A percentile compares a stretch with the other conserved stretches of the same genome.
phyloP scores from a whole-genome alignment of 148 eudicot genomes.

The Vaccinium darrowii region DNA sequence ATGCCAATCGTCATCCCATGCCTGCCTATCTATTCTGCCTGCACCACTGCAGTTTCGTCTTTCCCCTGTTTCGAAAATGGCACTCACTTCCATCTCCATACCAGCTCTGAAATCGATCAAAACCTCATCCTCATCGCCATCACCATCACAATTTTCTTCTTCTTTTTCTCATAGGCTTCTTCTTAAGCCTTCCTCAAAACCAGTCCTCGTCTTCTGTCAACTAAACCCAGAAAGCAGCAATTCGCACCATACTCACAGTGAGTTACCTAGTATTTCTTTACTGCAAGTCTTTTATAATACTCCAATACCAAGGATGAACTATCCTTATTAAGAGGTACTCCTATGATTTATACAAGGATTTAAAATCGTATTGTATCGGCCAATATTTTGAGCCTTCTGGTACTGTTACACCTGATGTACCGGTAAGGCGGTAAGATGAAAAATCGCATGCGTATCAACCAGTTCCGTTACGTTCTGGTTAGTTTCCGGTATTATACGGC shows the following conservation, averaged over 20 bases:
- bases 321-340: background rate
- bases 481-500: too few relatives aligned
- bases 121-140: background rate
- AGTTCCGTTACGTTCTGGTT: too few relatives aligned
- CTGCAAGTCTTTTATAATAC: background rate
- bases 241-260: conserved; percentile 29
- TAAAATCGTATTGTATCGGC: too few relatives aligned
- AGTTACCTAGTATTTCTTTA: background rate
- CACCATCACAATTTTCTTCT: conserved; percentile 14
- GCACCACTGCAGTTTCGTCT: background rate
- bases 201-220: conserved; percentile 32
- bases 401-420: too few relatives aligned
- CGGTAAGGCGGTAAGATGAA: too few relatives aligned
- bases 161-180: conserved; percentile 23
- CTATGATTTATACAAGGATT: too few relatives aligned
- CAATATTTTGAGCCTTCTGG: too few relatives aligned
- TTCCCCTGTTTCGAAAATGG: conserved; percentile 32
- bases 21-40: background rate
- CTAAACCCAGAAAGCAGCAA: conserved; percentile 19
- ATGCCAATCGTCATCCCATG: background rate
- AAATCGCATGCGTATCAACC: too few relatives aligned
- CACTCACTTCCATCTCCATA: conserved; percentile 51
- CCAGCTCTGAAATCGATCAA: conserved; percentile 43
- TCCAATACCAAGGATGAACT: background rate
- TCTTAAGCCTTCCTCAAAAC: conserved; percentile 22